Evolutionary conservation across 768 basidiomycete genomes (phyloP), one percentile per base, ranked within the genome.

Genomic region (Daedaleopsis nitida): DNA sequence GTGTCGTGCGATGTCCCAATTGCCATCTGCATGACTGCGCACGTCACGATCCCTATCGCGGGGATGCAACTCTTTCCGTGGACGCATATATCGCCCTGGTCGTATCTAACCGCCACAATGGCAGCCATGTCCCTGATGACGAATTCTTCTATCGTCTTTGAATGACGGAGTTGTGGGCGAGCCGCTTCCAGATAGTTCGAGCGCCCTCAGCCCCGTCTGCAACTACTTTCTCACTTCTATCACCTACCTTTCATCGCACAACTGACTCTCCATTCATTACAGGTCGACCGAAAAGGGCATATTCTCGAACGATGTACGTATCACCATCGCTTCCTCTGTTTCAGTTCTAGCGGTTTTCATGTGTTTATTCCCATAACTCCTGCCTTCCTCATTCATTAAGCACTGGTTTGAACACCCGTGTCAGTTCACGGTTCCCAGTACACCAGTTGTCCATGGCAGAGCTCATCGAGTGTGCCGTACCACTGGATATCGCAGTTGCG

Each of bases 221-320:
- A 42, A 12, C 11, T 5, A 3, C 39, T 5, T 42, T 17, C 5
- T 42, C 10, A 10, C 21, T 49, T 23, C 24, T 27, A 21, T 49
- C 21, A 4, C 23, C 23, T 8, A 12, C 6, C 21, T 5, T 13
- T 49, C 47, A 52, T 34, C n/a, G 23, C 51, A 39, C 23, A 14
- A 21, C 38, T 16, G 3, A 43, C 32, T 35, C 55, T 24, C 21
- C 52, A n/a, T 32, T 32, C 27, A 7, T 32, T 32, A 52, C 51
- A 92, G 90, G 88, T 92, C 91, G 10, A 65, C 86, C 53, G 79
- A 87, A 65, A 77, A 79, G 32, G 89, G 88, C n/a, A 68, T 91
- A 5, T 86, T 91, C 66, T 78, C 79, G 57, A 84, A 86, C 67
- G 84, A 87, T 47, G 88, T 89, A 65, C 49, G 83, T 71, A n/a